Conservation (phyloP, 1,284 basidiomycete species). For the Cutaneotrichosporon cyanovorans region DNA sequence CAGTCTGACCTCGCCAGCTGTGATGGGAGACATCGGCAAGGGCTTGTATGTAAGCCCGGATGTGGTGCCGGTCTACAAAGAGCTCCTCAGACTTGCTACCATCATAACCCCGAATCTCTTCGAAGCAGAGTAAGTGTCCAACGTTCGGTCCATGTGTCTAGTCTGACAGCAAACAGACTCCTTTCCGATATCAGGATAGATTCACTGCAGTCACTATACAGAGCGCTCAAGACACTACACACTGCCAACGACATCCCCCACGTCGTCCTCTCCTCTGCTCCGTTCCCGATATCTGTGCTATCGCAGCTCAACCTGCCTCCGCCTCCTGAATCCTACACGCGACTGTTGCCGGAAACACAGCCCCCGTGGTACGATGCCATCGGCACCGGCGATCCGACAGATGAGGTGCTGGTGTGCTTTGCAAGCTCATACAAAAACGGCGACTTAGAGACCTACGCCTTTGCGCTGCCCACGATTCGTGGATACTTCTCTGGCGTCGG, state of each 20-base stretch:
- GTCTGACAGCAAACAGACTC: constrained; percentile 49
- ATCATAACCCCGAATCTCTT: constrained; percentile 98
- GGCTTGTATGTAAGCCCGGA: constrained; percentile 76
- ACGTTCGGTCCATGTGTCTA: neutral
- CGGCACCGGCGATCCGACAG: constrained; percentile 17
- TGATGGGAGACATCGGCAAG: constrained; percentile 79
- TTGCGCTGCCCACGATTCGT: constrained; percentile 68
- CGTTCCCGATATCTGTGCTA: constrained; percentile 39
- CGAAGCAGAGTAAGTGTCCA: constrained; percentile 72
- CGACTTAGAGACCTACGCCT: constrained; percentile 54
- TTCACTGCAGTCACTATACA: constrained; percentile 58
- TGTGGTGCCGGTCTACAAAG: constrained; percentile 80
- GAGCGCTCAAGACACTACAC: constrained; percentile 69
- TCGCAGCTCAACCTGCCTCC: constrained; percentile 28
- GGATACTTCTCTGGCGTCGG: constrained; percentile 96
- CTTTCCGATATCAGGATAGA: constrained; percentile 65
- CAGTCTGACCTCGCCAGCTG: constrained; percentile 55
- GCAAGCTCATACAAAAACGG: constrained; percentile 38
- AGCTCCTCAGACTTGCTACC: constrained; percentile 68
- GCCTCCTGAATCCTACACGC: constrained; percentile 35
- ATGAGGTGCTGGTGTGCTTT: constrained; percentile 65
- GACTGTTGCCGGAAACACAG: constrained; percentile 22
- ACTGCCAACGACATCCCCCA: constrained; percentile 65
- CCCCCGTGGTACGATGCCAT: constrained; percentile 36
- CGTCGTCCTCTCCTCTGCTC: constrained; percentile 85